A percentile compares a stretch with the other conserved stretches of the same genome.
phyloP scores from a whole-genome alignment of 768 basidiomycete genomes.

The Serendipita sp. region DNA sequence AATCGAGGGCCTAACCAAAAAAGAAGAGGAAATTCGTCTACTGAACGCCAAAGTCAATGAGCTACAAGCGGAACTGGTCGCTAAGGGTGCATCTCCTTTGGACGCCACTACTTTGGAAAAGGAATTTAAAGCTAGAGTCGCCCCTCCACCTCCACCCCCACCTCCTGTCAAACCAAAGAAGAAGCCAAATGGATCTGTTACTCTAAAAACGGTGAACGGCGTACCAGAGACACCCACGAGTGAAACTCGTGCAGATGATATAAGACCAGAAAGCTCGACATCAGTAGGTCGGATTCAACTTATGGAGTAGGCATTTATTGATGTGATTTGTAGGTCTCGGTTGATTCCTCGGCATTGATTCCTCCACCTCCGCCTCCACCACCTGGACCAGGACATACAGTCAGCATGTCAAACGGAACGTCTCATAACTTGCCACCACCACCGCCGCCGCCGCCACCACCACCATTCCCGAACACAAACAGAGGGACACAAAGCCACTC shows the following conservation, averaged over 20 bases:
- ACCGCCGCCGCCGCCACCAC: slow-evolving; percentile 15
- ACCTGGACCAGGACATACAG: background rate
- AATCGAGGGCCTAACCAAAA: slow-evolving; percentile 51
- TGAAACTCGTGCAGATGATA: slow-evolving; percentile 9
- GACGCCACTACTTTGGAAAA: slow-evolving; percentile 43
- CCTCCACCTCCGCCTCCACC: slow-evolving; percentile 9
- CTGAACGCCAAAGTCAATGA: slow-evolving; percentile 23
- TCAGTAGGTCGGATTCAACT: no score
- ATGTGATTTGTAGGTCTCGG: no score
- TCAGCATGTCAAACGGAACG: background rate
- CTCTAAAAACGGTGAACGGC: no score
- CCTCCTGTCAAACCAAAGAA: slow-evolving; percentile 28
- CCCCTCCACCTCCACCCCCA: slow-evolving; percentile 52
- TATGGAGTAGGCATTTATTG: no score
- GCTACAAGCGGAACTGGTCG: slow-evolving; percentile 29
- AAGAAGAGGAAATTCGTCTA: slow-evolving; percentile 45
- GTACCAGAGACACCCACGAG: slow-evolving; percentile 9
- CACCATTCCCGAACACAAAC: slow-evolving; percentile 16
- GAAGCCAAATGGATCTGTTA: slow-evolving; percentile 11
- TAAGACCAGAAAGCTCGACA: background rate
- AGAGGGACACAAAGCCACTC: no score
- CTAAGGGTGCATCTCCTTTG: slow-evolving; percentile 18
- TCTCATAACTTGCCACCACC: slow-evolving; percentile 15
- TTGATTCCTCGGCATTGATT: no score
- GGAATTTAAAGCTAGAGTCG: slow-evolving; percentile 51